Conservation (phyloP, 345 rosid genomes). For the Melaleuca alternifolia region DNA sequence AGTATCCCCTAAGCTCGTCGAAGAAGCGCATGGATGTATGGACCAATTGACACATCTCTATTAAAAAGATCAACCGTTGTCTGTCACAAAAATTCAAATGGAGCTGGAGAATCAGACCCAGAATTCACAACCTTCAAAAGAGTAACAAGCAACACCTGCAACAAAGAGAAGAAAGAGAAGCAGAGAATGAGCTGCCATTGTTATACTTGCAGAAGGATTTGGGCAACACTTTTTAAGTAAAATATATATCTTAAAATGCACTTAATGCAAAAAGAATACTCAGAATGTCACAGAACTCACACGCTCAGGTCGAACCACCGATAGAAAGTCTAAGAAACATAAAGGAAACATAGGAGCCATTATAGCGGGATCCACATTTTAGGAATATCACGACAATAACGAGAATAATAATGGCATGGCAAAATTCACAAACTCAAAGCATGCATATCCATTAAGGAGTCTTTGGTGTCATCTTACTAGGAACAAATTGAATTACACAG, state of each 20-base stretch:
- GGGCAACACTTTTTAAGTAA: neutral
- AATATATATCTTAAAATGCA: neutral
- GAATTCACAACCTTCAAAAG: too few relatives aligned
- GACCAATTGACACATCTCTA: too few relatives aligned
- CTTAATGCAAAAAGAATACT: neutral
- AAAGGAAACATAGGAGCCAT: neutral
- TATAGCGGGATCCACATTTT: neutral
- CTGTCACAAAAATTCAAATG: too few relatives aligned
- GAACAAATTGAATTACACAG: neutral
- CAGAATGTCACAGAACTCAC: neutral
- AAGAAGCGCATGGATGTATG: too few relatives aligned
- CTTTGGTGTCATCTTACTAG: neutral
- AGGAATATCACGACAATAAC: neutral
- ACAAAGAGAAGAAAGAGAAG: too few relatives aligned
- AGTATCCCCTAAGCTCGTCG: too few relatives aligned
- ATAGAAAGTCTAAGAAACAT: neutral
- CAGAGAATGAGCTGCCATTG: too few relatives aligned
- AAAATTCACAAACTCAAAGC: neutral
- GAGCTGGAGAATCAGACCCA: too few relatives aligned
- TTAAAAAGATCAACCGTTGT: too few relatives aligned
- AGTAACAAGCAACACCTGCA: too few relatives aligned
- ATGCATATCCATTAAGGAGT: neutral
- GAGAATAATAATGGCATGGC: neutral
- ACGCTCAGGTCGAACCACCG: neutral
- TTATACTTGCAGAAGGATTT: neutral